A percentile compares a stretch with the other conserved stretches of the same genome.
These are phyloP conservation scores for Bassia scoparia DNA, from an alignment of 148 eudicot species.

Conservation along the genomic window DNA sequence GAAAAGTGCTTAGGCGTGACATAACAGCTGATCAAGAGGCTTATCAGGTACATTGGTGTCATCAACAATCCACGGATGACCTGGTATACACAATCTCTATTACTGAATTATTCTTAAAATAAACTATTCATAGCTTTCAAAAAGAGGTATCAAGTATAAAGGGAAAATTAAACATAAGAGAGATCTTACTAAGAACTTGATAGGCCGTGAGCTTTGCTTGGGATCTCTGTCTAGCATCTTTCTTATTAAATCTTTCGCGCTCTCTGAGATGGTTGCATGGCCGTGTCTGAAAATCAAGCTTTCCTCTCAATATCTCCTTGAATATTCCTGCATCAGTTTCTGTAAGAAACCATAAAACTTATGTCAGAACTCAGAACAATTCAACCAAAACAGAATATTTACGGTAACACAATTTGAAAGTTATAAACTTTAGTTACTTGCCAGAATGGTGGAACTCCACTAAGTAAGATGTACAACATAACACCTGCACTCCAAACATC, in stretches of 20 bases:
- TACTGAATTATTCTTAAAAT: not conserved
- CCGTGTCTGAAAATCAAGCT: slow-evolving; percentile 47
- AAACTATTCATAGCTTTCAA: not conserved
- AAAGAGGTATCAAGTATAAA: no score
- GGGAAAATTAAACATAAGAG: not conserved
- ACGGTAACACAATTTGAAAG: not conserved
- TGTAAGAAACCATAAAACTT: slow-evolving; percentile 19
- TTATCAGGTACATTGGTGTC: slow-evolving; percentile 61
- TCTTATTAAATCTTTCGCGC: slow-evolving; percentile 59
- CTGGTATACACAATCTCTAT: slow-evolving; percentile 34
- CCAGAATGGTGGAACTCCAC: slow-evolving; percentile 81
- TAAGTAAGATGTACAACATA: slow-evolving; percentile 61
- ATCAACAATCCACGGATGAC: slow-evolving; percentile 82
- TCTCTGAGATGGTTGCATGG: slow-evolving; percentile 69
- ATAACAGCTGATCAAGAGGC: slow-evolving; percentile 75
- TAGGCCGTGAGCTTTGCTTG: slow-evolving; percentile 49
- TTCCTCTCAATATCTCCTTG: slow-evolving; percentile 57
- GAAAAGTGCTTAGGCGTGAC: slow-evolving; percentile 69
- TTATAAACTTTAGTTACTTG: slow-evolving; percentile 46
- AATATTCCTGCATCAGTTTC: slow-evolving; percentile 78
- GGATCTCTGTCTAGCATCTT: slow-evolving; percentile 67
- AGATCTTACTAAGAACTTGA: slow-evolving; percentile 57
- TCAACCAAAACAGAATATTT: not conserved
- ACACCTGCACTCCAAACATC: slow-evolving; percentile 94
- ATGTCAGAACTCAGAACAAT: not conserved